These are phyloP conservation scores for Dendrobium officinale DNA, from an alignment of 106 monocot genomes.

Conservation along the genomic window DNA sequence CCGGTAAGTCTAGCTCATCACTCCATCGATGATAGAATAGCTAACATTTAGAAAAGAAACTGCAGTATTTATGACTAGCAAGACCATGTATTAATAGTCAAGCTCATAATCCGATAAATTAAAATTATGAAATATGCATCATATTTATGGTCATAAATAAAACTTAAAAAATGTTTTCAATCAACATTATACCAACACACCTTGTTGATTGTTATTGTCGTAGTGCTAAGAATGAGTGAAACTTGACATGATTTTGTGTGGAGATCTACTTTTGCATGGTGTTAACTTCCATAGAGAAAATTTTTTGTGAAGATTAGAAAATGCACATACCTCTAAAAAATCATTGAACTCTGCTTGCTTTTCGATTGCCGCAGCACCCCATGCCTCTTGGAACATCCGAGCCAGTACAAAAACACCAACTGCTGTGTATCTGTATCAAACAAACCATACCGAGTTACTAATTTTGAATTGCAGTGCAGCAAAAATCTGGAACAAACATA, in stretches of 20 bases:
- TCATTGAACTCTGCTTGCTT: conserved; percentile 84
- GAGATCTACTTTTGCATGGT: neutral
- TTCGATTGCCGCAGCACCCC: conserved; percentile 65
- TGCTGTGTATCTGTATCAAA: conserved; percentile 75
- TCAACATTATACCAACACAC: neutral
- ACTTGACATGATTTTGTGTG: neutral
- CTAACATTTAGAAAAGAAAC: too few species aligned
- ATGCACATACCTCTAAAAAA: conserved; percentile 72
- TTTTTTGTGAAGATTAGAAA: neutral
- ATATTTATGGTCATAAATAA: neutral
- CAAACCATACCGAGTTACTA: conserved; percentile 8
- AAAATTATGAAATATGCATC: conserved; percentile 3
- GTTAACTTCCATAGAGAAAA: neutral
- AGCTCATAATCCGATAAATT: neutral
- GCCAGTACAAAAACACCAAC: conserved; percentile 98
- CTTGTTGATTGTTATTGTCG: neutral
- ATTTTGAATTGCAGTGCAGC: neutral
- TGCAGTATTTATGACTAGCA: too few species aligned
- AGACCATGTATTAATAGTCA: neutral
- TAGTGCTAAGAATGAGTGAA: neutral
- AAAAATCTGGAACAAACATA: conserved; percentile 7
- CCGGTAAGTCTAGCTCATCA: too few species aligned
- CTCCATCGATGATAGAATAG: too few species aligned
- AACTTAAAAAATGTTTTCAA: neutral
- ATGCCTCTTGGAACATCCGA: conserved; percentile 74